These are phyloP conservation scores for Yarrowia yakushimensis DNA, from an alignment of 805 yeast species.

Conservation along the genomic window DNA sequence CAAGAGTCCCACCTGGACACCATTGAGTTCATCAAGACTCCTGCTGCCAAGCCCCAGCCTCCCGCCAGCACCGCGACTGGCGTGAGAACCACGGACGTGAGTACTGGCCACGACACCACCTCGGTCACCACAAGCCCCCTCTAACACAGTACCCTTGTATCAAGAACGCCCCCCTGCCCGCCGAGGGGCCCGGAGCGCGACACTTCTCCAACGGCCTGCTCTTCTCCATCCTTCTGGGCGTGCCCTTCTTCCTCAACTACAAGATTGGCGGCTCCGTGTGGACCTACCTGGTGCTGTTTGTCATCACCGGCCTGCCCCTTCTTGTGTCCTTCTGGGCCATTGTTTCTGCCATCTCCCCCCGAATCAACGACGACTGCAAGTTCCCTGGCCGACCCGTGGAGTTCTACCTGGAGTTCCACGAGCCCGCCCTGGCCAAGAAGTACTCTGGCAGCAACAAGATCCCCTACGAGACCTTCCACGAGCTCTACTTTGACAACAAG, in stretches of 20 bases:
- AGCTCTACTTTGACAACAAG: conserved; percentile 76
- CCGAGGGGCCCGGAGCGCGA: conserved; percentile 85
- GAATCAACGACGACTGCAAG: conserved; percentile 71
- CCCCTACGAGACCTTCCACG: conserved; percentile 91
- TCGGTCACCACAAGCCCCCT: too few relatives aligned
- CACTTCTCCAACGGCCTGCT: conserved; percentile 64
- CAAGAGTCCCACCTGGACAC: conserved; percentile 21
- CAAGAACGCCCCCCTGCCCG: conserved; percentile 82
- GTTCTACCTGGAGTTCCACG: conserved; percentile 77
- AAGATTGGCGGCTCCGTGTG: conserved; percentile 65
- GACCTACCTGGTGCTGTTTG: conserved; percentile 58
- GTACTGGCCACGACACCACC: not conserved
- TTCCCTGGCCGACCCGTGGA: conserved; percentile 76
- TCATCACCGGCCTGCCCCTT: conserved; percentile 62
- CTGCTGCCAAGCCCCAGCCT: conserved; percentile 47
- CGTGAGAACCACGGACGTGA: conserved; percentile 45
- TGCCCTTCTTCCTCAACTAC: conserved; percentile 62
- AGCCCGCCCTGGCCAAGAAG: conserved; percentile 60
- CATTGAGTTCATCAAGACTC: conserved; percentile 59
- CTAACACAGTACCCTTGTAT: conserved; percentile 55
- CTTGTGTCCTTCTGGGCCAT: conserved; percentile 81
- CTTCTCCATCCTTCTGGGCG: conserved; percentile 46
- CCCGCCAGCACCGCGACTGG: conserved; percentile 47
- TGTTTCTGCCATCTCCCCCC: conserved; percentile 71
- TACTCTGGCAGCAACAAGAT: conserved; percentile 73